Percentiles rank a stretch among this genome's conserved stretches.
phyloP scores from a whole-genome alignment of 1,284 basidiomycete species.

The Pyrrhoderma lamaoense region DNA sequence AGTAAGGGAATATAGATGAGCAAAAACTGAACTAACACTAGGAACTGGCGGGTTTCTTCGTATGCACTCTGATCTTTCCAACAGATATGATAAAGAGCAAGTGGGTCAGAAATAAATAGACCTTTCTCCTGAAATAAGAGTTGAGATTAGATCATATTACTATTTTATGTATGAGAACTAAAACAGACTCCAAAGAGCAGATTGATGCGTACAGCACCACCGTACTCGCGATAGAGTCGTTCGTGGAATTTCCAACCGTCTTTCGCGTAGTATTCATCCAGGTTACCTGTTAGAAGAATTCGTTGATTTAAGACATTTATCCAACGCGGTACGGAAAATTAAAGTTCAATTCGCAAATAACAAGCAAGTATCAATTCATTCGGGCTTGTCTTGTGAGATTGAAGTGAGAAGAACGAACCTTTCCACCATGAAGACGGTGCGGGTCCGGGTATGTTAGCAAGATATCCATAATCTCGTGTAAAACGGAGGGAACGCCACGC shows the following conservation, averaged over 20 bases:
- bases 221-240: constrained; percentile 36
- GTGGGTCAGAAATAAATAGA: constrained; percentile 25
- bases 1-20: background rate
- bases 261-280: constrained; percentile 39
- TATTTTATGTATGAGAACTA: too few relatives aligned
- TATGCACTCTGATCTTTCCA: constrained; percentile 25
- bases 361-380: background rate
- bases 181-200: constrained; percentile 44
- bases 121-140: constrained; percentile 19
- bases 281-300: constrained; percentile 37
- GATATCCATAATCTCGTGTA: background rate
- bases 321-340: background rate
- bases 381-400: too few relatives aligned
- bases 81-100: constrained; percentile 23
- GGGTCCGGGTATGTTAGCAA: constrained; percentile 27
- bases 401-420: too few relatives aligned
- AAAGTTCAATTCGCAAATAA: background rate
- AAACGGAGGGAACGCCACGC: background rate
- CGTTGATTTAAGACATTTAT: too few relatives aligned
- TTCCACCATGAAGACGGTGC: constrained; percentile 33
- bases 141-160: background rate
- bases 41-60: constrained; percentile 19
- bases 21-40: constrained; percentile 1
- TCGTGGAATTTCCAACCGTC: constrained; percentile 41
- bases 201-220: constrained; percentile 40